Evolutionary conservation across 495 filamentous ascomycete genomes (phyloP).

Genomic region (Neurospora sublineolata): DNA sequence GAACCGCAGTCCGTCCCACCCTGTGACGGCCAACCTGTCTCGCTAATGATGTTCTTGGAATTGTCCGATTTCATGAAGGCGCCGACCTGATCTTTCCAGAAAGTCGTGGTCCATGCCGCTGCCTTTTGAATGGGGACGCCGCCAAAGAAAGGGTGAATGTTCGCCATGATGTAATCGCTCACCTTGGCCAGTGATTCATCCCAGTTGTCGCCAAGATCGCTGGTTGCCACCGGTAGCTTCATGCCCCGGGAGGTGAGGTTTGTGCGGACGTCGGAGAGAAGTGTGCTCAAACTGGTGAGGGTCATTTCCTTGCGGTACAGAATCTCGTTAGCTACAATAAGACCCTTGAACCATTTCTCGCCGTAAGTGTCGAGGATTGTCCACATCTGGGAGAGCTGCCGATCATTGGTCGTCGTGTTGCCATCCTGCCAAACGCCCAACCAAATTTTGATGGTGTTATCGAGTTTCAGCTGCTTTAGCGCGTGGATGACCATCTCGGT

Average conservation of each 20-base stretch:
- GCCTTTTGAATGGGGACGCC: conserved; percentile 59
- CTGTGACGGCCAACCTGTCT: conserved; percentile 83
- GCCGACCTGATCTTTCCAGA: conserved; percentile 64
- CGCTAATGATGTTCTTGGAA: conserved; percentile 63
- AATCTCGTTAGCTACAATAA: conserved; percentile 92
- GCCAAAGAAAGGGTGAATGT: conserved; percentile 94
- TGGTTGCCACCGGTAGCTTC: conserved; percentile 70
- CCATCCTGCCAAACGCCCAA: conserved; percentile 87
- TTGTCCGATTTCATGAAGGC: conserved; percentile 43
- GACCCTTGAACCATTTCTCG: conserved; percentile 59
- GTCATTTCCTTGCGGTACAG: conserved; percentile 71
- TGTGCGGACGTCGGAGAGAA: conserved; percentile 54
- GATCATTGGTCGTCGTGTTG: conserved; percentile 71
- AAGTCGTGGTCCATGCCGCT: conserved; percentile 71
- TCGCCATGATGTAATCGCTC: conserved; percentile 88
- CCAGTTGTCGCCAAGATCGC: conserved; percentile 89
- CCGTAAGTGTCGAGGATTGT: conserved; percentile 60
- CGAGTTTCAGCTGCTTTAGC: conserved; percentile 59
- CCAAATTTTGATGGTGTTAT: conserved; percentile 76
- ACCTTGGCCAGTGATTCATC: conserved; percentile 48
- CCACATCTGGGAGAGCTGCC: conserved; percentile 75
- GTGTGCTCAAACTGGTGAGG: conserved; percentile 46
- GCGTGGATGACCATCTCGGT: conserved; percentile 88
- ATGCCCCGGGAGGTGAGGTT: conserved; percentile 58
- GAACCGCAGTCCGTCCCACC: conserved; percentile 73